Evolutionary conservation across 208 protist species (phyloP).

Genomic region (Herpetomonas samuelpessoai): DNA sequence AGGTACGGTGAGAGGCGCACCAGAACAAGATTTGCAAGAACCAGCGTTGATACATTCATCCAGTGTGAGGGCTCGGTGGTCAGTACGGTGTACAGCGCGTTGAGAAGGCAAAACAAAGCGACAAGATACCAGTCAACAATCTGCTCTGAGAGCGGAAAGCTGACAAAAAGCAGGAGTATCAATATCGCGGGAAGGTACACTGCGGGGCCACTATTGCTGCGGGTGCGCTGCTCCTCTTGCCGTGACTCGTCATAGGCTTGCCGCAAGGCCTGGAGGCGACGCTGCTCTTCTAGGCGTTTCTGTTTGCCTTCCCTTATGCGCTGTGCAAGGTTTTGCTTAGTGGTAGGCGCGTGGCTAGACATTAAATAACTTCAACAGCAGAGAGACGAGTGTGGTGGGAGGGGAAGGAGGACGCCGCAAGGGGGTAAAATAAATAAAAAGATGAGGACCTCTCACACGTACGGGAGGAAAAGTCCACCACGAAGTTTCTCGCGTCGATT

Average conservation of each 20-base stretch:
- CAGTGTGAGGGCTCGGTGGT: slow-evolving; percentile 50
- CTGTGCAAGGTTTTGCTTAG: slow-evolving; percentile 55
- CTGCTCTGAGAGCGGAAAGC: slow-evolving; percentile 72
- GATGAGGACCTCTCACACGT: too few relatives aligned
- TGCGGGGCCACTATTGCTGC: slow-evolving; percentile 14
- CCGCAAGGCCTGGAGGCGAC: slow-evolving; percentile 54
- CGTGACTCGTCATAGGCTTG: slow-evolving; percentile 52
- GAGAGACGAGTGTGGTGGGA: too few relatives aligned
- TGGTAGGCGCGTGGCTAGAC: too few relatives aligned
- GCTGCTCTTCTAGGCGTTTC: slow-evolving; percentile 51
- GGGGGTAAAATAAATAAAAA: too few relatives aligned
- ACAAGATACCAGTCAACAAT: slow-evolving; percentile 78
- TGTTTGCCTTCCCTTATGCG: slow-evolving; percentile 62
- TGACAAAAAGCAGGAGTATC: slow-evolving; percentile 74
- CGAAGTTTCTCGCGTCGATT: too few relatives aligned
- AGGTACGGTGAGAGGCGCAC: slow-evolving; percentile 52
- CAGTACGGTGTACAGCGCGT: slow-evolving; percentile 39
- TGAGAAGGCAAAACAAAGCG: slow-evolving; percentile 41
- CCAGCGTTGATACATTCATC: slow-evolving; percentile 39
- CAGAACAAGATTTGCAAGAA: slow-evolving; percentile 58
- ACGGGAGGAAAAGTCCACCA: too few relatives aligned
- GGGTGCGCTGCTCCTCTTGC: slow-evolving; percentile 19
- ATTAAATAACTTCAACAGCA: too few relatives aligned
- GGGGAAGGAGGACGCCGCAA: too few relatives aligned
- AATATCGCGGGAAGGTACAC: slow-evolving; percentile 67